phyloP scores from a whole-genome alignment of 352 stramenopile genomes.

The Pythium phragmiticola region DNA sequence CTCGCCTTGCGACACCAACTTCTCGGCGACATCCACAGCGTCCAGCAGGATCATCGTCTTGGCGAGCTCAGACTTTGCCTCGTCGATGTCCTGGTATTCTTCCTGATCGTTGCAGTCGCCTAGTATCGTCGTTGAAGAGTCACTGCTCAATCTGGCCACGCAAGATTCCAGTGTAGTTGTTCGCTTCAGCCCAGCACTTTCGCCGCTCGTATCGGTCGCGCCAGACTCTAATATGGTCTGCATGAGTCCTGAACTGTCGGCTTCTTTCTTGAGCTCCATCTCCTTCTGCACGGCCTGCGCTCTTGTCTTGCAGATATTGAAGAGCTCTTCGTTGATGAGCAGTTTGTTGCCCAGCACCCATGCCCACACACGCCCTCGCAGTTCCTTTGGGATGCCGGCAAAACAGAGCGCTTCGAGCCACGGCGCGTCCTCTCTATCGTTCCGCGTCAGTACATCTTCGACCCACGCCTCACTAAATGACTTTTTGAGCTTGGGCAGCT shows the following conservation, averaged over 20 bases:
- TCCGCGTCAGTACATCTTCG: conserved; percentile 53
- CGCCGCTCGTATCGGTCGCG: conserved; percentile 9
- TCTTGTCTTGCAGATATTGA: conserved; percentile 74
- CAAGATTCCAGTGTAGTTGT: too few relatives aligned
- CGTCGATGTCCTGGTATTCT: conserved; percentile 2
- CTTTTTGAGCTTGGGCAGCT: conserved; percentile 66
- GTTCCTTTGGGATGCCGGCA: conserved; percentile 79
- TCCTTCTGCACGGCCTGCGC: conserved; percentile 74
- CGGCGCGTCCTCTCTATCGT: conserved; percentile 17
- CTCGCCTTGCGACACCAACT: conserved; percentile 76
- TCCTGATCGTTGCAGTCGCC: conserved; percentile 6
- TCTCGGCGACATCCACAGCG: conserved; percentile 73
- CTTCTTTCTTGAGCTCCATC: conserved; percentile 69
- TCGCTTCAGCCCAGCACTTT: too few relatives aligned
- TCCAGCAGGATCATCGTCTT: conserved; percentile 55
- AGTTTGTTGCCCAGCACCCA: conserved; percentile 81
- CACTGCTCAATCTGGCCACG: neutral
- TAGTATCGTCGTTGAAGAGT: conserved; percentile 13
- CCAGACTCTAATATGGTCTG: conserved; percentile 10
- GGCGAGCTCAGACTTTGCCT: conserved; percentile 9
- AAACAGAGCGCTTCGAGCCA: conserved; percentile 73
- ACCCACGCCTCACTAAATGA: conserved; percentile 79
- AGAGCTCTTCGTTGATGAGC: conserved; percentile 85
- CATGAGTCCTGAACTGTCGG: conserved; percentile 31
- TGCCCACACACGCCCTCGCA: conserved; percentile 76